phyloP scores from a whole-genome alignment of 345 rosid genomes.

The Carallia brachiata region DNA sequence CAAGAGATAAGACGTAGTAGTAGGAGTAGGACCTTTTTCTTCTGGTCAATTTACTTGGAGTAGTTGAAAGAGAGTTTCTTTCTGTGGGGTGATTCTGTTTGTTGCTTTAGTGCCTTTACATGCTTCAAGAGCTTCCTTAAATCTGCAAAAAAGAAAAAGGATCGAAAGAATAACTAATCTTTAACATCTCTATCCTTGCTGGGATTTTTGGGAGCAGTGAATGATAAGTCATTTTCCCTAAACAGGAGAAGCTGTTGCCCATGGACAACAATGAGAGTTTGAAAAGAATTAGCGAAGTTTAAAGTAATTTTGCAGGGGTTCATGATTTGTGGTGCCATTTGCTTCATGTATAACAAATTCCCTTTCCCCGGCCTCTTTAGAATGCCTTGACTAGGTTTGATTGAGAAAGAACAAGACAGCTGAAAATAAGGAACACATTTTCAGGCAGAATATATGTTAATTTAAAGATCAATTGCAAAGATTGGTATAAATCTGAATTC shows the following conservation, averaged over 20 bases:
- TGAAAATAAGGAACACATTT: neutral
- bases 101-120: slow-evolving; percentile 28
- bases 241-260: slow-evolving; percentile 38
- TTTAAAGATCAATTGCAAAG: slow-evolving; percentile 1
- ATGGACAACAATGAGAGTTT: slow-evolving; percentile 26
- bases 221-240: slow-evolving; percentile 54
- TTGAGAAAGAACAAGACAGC: neutral
- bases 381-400: neutral
- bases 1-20: neutral
- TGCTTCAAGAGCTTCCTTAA: slow-evolving; percentile 35
- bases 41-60: slow-evolving; percentile 30
- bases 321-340: neutral
- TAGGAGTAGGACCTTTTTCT: neutral
- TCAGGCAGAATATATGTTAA: neutral
- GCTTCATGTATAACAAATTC: neutral
- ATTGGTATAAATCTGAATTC: neutral
- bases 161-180: slow-evolving; percentile 33
- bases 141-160: slow-evolving; percentile 46
- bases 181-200: slow-evolving; percentile 45
- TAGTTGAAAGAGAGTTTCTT: slow-evolving; percentile 23
- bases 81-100: slow-evolving; percentile 17
- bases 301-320: neutral
- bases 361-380: neutral
- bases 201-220: slow-evolving; percentile 35
- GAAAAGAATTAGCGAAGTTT: slow-evolving; percentile 24